Evolutionary conservation across 768 basidiomycete species (phyloP).

Genomic region (Leucocoprinus leucothites): DNA sequence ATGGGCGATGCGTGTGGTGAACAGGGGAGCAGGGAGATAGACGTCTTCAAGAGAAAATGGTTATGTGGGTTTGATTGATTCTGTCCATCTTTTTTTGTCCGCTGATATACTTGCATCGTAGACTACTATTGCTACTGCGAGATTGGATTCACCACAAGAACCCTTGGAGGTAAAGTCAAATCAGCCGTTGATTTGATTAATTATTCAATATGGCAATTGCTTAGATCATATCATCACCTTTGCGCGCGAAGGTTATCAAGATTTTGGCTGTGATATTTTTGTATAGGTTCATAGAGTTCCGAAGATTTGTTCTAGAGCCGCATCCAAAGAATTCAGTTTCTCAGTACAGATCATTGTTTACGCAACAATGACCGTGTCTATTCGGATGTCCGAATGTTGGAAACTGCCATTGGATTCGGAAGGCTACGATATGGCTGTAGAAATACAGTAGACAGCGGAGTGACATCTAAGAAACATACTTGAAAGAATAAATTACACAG

Average conservation of each 20-base stretch:
- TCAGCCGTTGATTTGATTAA: not conserved
- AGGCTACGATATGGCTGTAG: too few species aligned
- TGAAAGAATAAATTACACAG: too few species aligned
- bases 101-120: slow-evolving; percentile 7
- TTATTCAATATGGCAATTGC: not conserved
- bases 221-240: slow-evolving; percentile 64
- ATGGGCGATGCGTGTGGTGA: slow-evolving; percentile 33
- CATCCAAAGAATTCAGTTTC: too few species aligned
- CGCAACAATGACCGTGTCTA: too few species aligned
- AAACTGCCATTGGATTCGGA: too few species aligned
- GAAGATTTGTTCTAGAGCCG: not conserved
- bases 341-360: too few species aligned
- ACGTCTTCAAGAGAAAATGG: slow-evolving; percentile 76
- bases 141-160: slow-evolving; percentile 67
- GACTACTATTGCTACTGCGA: slow-evolving; percentile 63
- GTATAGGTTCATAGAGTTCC: slow-evolving; percentile 18
- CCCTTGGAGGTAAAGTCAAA: slow-evolving; percentile 56
- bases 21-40: slow-evolving; percentile 42
- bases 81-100: not conserved
- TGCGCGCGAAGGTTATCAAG: slow-evolving; percentile 31
- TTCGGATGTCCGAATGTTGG: too few species aligned
- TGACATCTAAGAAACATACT: too few species aligned
- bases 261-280: slow-evolving; percentile 50
- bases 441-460: too few species aligned
- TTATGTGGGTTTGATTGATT: slow-evolving; percentile 44